Conservation (phyloP, 495 filamentous ascomycete genomes). For the Penicillium soppii region DNA sequence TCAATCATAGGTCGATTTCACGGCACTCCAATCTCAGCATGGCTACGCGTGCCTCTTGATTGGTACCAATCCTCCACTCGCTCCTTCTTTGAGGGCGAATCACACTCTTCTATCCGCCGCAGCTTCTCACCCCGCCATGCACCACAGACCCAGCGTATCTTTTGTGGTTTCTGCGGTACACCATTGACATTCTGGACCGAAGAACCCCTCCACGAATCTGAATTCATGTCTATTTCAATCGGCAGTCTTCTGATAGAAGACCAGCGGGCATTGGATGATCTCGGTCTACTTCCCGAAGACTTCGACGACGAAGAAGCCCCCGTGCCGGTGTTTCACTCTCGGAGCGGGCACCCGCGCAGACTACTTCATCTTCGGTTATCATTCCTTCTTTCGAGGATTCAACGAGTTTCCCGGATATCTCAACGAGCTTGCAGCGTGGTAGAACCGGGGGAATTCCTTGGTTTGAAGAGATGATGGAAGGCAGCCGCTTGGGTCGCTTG, state of each 20-base stretch:
- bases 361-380: conserved; percentile 17
- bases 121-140: conserved; percentile 63
- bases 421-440: conserved; percentile 31
- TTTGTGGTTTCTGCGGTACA: conserved; percentile 90
- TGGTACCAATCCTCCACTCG: conserved; percentile 72
- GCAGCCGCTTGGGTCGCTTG: conserved; percentile 67
- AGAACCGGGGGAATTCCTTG: conserved; percentile 63
- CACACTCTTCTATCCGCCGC: conserved; percentile 66
- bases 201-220: conserved; percentile 60
- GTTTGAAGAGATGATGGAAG: conserved; percentile 79
- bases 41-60: conserved; percentile 74
- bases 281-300: conserved; percentile 60
- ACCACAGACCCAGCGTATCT: conserved; percentile 64
- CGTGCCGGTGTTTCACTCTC: conserved; percentile 15
- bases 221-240: conserved; percentile 73
- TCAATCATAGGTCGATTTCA: conserved; percentile 56
- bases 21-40: conserved; percentile 69
- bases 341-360: conserved; percentile 1
- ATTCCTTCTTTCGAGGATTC: conserved; percentile 21
- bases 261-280: conserved; percentile 63
- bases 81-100: conserved; percentile 77
- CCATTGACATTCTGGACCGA: conserved; percentile 80
- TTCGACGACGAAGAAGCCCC: conserved; percentile 38
- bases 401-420: conserved; percentile 7
- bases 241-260: conserved; percentile 67